Evolutionary conservation across 495 filamentous ascomycete species (phyloP).

Genomic region (Cercophora scortea): DNA sequence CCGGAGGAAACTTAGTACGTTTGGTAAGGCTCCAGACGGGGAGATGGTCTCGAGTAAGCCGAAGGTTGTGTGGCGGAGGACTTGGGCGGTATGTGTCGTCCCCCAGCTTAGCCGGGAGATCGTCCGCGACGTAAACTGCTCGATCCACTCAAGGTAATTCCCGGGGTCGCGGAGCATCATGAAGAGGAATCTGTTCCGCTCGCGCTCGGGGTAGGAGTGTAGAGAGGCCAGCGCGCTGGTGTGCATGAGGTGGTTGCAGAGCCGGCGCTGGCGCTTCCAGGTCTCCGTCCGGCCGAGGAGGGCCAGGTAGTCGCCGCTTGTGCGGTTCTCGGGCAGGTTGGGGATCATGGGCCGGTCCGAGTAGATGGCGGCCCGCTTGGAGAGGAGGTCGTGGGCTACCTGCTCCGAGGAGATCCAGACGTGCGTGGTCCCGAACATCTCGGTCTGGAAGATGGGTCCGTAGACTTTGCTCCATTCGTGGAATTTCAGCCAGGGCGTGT

Average conservation of each 20-base stretch:
- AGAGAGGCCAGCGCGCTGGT: slow-evolving; percentile 33
- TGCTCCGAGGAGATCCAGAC: slow-evolving; percentile 54
- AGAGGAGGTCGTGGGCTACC: slow-evolving; percentile 51
- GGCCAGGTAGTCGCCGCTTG: slow-evolving; percentile 49
- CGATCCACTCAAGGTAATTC: slow-evolving; percentile 47
- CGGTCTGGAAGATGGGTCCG: slow-evolving; percentile 54
- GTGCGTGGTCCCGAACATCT: slow-evolving; percentile 47
- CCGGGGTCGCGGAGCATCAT: slow-evolving; percentile 28
- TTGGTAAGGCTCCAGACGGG: slow-evolving; percentile 49
- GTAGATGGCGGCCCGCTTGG: slow-evolving; percentile 51
- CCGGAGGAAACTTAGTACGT: slow-evolving; percentile 36
- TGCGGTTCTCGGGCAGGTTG: slow-evolving; percentile 46
- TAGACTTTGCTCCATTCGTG: slow-evolving; percentile 55
- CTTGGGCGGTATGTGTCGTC: slow-evolving; percentile 33
- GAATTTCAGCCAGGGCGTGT: slow-evolving; percentile 48
- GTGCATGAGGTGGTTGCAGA: slow-evolving; percentile 50
- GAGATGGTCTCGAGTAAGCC: slow-evolving; percentile 51
- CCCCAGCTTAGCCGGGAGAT: slow-evolving; percentile 55
- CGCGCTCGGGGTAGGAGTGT: slow-evolving; percentile 44
- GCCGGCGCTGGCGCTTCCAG: slow-evolving; percentile 51
- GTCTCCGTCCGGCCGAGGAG: slow-evolving; percentile 46
- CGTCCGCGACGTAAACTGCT: slow-evolving; percentile 52
- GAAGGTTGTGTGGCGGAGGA: slow-evolving; percentile 48
- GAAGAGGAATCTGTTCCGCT: slow-evolving; percentile 48
- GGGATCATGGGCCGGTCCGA: slow-evolving; percentile 52